Base-by-base conservation (phyloP, 2,329 filamentous ascomycete genomes). In the Aspergillus aculeatus region DNA sequence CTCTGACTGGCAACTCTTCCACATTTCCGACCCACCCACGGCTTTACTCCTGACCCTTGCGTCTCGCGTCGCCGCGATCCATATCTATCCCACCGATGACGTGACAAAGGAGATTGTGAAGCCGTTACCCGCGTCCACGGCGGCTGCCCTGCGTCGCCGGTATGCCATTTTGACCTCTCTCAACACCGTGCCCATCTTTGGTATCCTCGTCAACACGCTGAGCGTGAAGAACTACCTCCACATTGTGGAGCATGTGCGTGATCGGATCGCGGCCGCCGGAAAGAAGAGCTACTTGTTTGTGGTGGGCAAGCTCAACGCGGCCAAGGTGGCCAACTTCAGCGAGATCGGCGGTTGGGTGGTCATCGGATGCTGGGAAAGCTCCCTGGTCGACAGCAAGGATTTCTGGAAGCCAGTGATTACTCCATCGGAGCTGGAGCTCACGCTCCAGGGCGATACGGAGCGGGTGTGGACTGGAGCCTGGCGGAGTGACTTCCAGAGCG, bases 281-380 rank as follows among this genome's bases (percentile, higher is more conserved):
- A 98, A 98, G 80, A 99, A 98, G 79, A 90, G 86, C 73, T 99
- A 99, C 75, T 91, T 94, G 1, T 91, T 99, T 51, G 95, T 99
- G 2, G 95, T 99, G 0, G 95, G 95, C 60, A 98, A 98, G 75
- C 82, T 99, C 26, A 99, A 98, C 71, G 89, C 93, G 0, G 94
- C 93, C 41, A 99, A 99, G 75, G 83, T 99, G 23, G 95, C 95
- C 52, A 99, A 99, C 76, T 99, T 99, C 77, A 86, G 89, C 59
- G 95, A 99, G 75, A 86, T 99, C 5, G 94, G 92, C 48, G 94
- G 92, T 16, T 99, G 95, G 95, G 92, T 98, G 0, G 92, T 98
- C 0, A 91, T 99, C 10, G 94, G 95, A 2, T 99, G 95, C 77
- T 99, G 95, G 95, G 95, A 99, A 78, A 96, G 93, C 74, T 92